Base-by-base conservation (phyloP, 257 asterid species). In the Cynanchum wilfordii region DNA sequence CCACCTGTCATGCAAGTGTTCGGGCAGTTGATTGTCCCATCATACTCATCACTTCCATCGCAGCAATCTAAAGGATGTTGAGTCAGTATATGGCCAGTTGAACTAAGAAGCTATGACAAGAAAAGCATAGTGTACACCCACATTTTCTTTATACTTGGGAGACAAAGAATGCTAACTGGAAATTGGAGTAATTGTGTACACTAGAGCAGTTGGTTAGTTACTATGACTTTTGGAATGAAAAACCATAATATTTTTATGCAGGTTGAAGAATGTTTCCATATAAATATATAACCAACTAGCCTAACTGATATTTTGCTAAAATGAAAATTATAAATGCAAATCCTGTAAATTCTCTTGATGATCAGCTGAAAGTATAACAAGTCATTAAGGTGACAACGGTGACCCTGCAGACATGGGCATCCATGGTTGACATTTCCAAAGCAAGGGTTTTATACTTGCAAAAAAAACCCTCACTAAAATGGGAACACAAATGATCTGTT, bases 11-110 rank as follows among this genome's bases (percentile, higher is more conserved):
- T 72, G 78, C 99, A 94, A 69, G 85, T 86, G 76, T 94, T 86
- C 20, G 89, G 93, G 81, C 97, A 94, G 36, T 45, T 75, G 73
- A 78, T 74, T 62, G 79, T 54, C 59, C 99, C 94, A 74, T 87
- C 97, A 78, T 91, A 82, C 79, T 94, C 99, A 76, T 94, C 99
- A 81, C 97, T 94, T 83, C 97, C 99, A 82, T 94, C 99, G 76
- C 99, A 89, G 81, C 99, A 94, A 82, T 94, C 99, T 92, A 71
- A 73, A 80, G 68, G 56, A 78, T 38, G 51, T 60, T 36, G 54
- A 69, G 78, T 76, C 54, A 75, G 68, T 52, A 73, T 65, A 75
- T 67, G 55, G 71, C 70, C 66, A 71, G 44, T 22, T 73, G 13
- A 58, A 42, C 47, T 7, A 71, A 76, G 25, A 68, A 66, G 54